Evolutionary conservation across 495 filamentous ascomycete genomes (phyloP).

Genomic region (Pyrenula aspistea): DNA sequence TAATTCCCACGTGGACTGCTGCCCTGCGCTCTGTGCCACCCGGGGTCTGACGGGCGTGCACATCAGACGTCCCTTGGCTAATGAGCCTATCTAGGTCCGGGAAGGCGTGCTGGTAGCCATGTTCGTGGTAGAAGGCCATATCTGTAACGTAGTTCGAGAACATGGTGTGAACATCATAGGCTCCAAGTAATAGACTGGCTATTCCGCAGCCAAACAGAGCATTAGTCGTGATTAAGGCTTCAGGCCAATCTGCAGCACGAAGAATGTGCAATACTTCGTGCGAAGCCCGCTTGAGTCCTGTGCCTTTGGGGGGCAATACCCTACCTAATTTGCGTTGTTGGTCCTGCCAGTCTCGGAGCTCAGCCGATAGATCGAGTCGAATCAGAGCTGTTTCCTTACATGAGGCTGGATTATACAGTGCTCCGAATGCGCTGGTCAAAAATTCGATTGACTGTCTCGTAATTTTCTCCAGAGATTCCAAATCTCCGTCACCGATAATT

Average conservation of each 20-base stretch:
- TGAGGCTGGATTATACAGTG: slow-evolving; percentile 1
- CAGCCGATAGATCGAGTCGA: slow-evolving; percentile 7
- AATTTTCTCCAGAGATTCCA: slow-evolving; percentile 2
- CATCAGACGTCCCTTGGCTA: slow-evolving; percentile 6
- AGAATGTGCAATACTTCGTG: slow-evolving; percentile 7
- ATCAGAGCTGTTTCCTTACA: slow-evolving; percentile 5
- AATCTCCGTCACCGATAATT: slow-evolving; percentile 3
- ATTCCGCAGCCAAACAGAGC: slow-evolving; percentile 16
- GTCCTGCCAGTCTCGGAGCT: slow-evolving; percentile 12
- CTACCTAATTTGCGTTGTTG: slow-evolving; percentile 9
- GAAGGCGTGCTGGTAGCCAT: slow-evolving; percentile 19
- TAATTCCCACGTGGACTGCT: slow-evolving; percentile 10
- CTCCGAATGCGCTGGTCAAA: slow-evolving; percentile 1
- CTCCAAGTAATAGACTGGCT: slow-evolving; percentile 14
- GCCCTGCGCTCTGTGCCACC: slow-evolving; percentile 13
- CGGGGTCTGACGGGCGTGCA: slow-evolving; percentile 9
- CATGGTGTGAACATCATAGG: slow-evolving; percentile 12
- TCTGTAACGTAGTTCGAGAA: slow-evolving; percentile 18
- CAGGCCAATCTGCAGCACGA: slow-evolving; percentile 11
- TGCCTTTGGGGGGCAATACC: slow-evolving; percentile 15
- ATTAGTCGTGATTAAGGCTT: slow-evolving; percentile 15
- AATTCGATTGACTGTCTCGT: not conserved
- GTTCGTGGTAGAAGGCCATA: slow-evolving; percentile 21
- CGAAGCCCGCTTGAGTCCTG: slow-evolving; percentile 10
- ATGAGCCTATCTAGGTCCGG: slow-evolving; percentile 14